Evolutionary conservation across 805 yeast genomes (phyloP), one percentile per base, ranked within the genome.

Genomic region (Yarrowia porcina): DNA sequence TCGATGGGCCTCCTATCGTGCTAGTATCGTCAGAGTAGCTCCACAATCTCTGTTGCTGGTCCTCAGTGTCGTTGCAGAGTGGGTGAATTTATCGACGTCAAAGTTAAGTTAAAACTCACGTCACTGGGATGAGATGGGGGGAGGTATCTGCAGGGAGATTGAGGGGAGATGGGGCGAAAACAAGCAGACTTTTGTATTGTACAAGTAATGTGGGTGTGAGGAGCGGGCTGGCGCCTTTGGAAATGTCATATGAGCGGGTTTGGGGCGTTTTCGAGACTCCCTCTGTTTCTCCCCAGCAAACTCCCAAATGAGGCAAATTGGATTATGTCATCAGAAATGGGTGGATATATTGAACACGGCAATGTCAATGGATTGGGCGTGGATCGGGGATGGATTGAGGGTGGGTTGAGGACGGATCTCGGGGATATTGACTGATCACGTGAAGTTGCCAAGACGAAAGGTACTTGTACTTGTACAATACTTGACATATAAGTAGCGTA

Each of bases 51-150:
- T 23, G 30, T 41, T 41, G 28, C 45, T 41, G 45, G 28, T 41
- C 13, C 45, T 41, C 18, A 23, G 56, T 33, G 36, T 30, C 39
- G 56, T 42, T 27, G 33, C 25, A 45, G 49, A 23, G 52, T 18
- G 52, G 52, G 52, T 45, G 52, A 45, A 45, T 28, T 28, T 45
- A 45, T 30, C 36, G 52, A 28, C 50, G 52, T 25, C 50, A 27
- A 45, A 45, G 36, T 30, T 28, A 45, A 45, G 52, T 28, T 45
- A 28, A 45, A 45, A 45, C 52, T 44, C 35, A 27, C 33, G 50
- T 44, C 50, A 27, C 35, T 17, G 35, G 17, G 9, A 4, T 2
- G 15, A 21, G 28, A 39, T 9, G 44, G n/a, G 44, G 8, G 44
- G 10, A 8, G 42, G 17, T 17, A 1, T 28, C 0, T 25, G 15